Evolutionary conservation across 1,139 yeast species (phyloP).

Genomic region (Sugiyamaella grinbergsii): DNA sequence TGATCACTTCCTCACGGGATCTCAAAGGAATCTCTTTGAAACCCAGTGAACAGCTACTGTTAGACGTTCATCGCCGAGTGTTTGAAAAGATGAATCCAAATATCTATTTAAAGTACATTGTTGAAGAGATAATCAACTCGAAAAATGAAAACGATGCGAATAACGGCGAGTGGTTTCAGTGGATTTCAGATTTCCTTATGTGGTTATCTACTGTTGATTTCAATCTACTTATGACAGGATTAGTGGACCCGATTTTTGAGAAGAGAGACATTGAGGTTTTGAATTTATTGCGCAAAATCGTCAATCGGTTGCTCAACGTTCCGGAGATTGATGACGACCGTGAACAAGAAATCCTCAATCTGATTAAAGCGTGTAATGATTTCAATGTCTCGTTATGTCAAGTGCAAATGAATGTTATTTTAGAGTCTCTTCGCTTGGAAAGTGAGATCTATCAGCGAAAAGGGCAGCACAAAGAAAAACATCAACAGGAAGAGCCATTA

Average conservation of each 20-base stretch:
- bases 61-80: conserved; percentile 32
- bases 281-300: conserved; percentile 22
- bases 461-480: no score
- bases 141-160: conserved; percentile 12
- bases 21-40: conserved; percentile 23
- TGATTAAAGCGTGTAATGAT: conserved; percentile 45
- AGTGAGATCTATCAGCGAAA: no score
- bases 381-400: conserved; percentile 60
- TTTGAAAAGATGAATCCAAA: conserved; percentile 32
- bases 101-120: conserved; percentile 31
- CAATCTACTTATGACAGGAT: conserved; percentile 24
- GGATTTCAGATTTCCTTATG: conserved; percentile 27
- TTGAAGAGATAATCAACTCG: conserved; percentile 31
- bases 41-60: conserved; percentile 32
- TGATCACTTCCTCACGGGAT: conserved; percentile 25
- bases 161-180: conserved; percentile 15
- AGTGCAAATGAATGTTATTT: conserved; percentile 44
- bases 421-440: conserved; percentile 19
- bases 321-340: conserved; percentile 8
- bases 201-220: conserved; percentile 26
- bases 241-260: conserved; percentile 33
- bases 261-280: conserved; percentile 26
- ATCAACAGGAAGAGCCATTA: no score
- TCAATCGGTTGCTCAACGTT: conserved; percentile 23
- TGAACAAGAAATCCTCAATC: conserved; percentile 28